Percentiles rank a stretch among this genome's conserved stretches.
phyloP scores from a whole-genome alignment of 305 asterid genomes.

The Stenogyne calaminthoides region DNA sequence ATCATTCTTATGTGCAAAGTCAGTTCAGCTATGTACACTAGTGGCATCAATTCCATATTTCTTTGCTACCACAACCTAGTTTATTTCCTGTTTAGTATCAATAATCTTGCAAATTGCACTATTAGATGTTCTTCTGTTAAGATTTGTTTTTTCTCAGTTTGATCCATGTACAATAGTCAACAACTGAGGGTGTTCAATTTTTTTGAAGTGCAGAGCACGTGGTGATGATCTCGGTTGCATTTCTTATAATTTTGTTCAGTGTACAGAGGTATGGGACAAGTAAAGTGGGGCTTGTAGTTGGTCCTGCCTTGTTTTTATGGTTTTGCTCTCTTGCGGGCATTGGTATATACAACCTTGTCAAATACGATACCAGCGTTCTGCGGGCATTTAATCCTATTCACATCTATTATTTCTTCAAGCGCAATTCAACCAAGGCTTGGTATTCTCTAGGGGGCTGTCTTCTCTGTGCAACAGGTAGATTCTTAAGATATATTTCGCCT shows the following conservation, averaged over 20 bases:
- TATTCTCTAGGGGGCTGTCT: conserved; percentile 97
- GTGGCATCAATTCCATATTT: conserved; percentile 19
- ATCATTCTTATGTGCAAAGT: conserved; percentile 9
- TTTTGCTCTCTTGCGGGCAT: conserved; percentile 94
- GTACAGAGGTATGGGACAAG: conserved; percentile 98
- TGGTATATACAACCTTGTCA: conserved; percentile 92
- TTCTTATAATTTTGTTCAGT: conserved; percentile 89
- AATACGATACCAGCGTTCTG: conserved; percentile 75
- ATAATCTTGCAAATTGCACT: neutral
- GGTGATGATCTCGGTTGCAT: conserved; percentile 92
- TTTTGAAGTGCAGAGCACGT: conserved; percentile 84
- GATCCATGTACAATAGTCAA: conserved; percentile 25
- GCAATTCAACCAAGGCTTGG: conserved; percentile 94
- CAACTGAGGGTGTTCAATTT: conserved; percentile 35
- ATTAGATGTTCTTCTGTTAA: conserved; percentile 8
- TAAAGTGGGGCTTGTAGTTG: conserved; percentile 95
- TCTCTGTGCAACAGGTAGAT: conserved; percentile 94
- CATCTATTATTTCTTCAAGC: conserved; percentile 85
- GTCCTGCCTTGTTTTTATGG: conserved; percentile 99
- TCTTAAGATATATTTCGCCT: conserved; percentile 21
- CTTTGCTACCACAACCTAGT: conserved; percentile 19
- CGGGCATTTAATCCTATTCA: conserved; percentile 93
- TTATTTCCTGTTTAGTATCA: conserved; percentile 22
- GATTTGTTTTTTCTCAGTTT: conserved; percentile 10
- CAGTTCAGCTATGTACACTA: conserved; percentile 14